Conservation (phyloP, 768 basidiomycete species). For the Pleurotus sapidus region DNA sequence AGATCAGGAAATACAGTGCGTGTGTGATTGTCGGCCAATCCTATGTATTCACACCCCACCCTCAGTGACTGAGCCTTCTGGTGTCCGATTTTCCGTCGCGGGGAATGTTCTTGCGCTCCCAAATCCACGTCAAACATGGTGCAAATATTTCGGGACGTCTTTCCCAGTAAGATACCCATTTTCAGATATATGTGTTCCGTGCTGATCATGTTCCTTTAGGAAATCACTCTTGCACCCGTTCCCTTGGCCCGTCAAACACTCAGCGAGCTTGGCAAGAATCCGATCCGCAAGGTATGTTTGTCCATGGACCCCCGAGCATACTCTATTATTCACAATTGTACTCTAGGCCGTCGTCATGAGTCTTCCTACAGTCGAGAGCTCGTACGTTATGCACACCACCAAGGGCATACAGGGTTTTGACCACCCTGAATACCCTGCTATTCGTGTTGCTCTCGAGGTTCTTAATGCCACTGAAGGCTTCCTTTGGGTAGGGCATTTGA, state of each 20-base stretch:
- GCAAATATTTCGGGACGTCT: constrained; percentile 58
- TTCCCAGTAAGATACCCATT: constrained; percentile 49
- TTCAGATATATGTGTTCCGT: neutral
- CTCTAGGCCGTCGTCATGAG: constrained; percentile 79
- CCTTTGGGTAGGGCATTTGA: constrained; percentile 65
- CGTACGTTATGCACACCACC: constrained; percentile 75
- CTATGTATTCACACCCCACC: neutral
- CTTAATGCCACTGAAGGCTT: constrained; percentile 94
- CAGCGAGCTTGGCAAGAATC: constrained; percentile 70
- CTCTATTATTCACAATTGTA: neutral
- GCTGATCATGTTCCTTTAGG: constrained; percentile 27
- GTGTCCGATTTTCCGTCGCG: constrained; percentile 85
- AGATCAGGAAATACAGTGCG: constrained; percentile 67
- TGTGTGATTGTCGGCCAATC: constrained; percentile 6
- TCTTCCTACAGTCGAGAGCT: constrained; percentile 92
- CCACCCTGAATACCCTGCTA: constrained; percentile 81
- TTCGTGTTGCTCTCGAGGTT: constrained; percentile 81
- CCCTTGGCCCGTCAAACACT: constrained; percentile 67
- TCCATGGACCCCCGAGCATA: neutral
- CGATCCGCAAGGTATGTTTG: constrained; percentile 58
- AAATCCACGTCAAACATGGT: constrained; percentile 74
- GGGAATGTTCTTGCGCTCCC: constrained; percentile 75
- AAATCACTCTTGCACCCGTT: constrained; percentile 59
- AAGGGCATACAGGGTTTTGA: constrained; percentile 78
- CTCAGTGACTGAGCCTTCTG: constrained; percentile 79